Evolutionary conservation across 2,329 filamentous ascomycete genomes (phyloP).

Genomic region (Claviceps maximensis): DNA sequence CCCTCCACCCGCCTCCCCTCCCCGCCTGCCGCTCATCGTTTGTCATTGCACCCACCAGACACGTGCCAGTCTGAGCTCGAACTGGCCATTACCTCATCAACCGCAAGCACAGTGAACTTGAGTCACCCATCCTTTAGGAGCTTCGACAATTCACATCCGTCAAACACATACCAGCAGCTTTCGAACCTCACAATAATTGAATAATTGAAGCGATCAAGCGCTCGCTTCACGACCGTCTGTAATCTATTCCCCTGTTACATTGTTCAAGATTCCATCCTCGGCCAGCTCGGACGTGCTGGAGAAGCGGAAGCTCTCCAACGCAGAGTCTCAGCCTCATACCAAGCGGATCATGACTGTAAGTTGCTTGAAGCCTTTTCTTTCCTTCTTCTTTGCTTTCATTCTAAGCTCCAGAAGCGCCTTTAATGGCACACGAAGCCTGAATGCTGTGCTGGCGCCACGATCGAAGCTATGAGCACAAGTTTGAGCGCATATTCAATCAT

Average conservation of each 20-base stretch:
- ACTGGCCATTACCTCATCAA: slow-evolving; percentile 6
- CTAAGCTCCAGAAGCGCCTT: neutral
- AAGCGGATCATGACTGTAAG: slow-evolving; percentile 52
- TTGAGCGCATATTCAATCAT: neutral
- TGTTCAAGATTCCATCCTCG: slow-evolving; percentile 22
- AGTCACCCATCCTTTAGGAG: neutral
- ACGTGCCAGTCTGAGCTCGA: neutral
- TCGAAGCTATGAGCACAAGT: neutral
- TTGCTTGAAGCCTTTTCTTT: slow-evolving; percentile 8
- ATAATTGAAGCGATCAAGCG: neutral
- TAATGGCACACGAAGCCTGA: neutral
- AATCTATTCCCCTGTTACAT: neutral
- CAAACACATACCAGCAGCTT: neutral
- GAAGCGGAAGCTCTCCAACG: slow-evolving; percentile 54
- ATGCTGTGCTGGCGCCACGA: neutral
- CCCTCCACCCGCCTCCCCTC: neutral
- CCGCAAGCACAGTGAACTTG: neutral
- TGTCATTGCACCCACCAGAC: slow-evolving; percentile 2
- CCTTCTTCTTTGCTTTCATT: neutral
- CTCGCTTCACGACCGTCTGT: neutral
- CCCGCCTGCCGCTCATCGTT: too few species aligned
- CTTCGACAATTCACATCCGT: neutral
- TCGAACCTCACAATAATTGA: neutral
- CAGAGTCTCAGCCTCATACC: slow-evolving; percentile 41
- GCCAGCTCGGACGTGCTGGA: slow-evolving; percentile 38